Percentiles rank a stretch among this genome's conserved stretches.
Evolutionary conservation across 257 asterid species (phyloP).

Genomic region (Thymus quinquecostatus): DNA sequence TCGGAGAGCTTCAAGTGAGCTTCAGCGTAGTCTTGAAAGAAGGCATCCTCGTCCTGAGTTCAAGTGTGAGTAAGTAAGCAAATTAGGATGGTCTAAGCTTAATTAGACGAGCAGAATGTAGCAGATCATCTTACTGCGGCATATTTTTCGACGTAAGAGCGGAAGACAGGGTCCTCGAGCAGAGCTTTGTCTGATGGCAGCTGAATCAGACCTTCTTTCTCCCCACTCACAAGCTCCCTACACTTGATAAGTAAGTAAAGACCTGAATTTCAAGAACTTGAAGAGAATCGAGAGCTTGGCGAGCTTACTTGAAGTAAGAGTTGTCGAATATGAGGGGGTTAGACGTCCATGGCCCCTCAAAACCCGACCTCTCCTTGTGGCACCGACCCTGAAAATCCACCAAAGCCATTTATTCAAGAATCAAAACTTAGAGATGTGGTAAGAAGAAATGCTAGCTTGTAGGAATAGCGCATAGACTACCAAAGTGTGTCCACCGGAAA

Average conservation of each 20-base stretch:
- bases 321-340: conserved; percentile 63
- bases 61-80: neutral
- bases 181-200: conserved; percentile 77
- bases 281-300: neutral
- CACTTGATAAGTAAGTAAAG: neutral
- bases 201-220: conserved; percentile 65
- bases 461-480: conserved; percentile 22
- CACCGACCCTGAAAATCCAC: conserved; percentile 49
- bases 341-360: conserved; percentile 57
- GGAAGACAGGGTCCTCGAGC: conserved; percentile 58
- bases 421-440: conserved; percentile 6
- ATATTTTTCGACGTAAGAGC: conserved; percentile 61
- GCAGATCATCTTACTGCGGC: conserved; percentile 58
- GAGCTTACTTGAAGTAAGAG: conserved; percentile 51
- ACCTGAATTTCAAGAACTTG: no score
- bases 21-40: conserved; percentile 79
- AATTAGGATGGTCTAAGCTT: neutral
- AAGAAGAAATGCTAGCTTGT: neutral
- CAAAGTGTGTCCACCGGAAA: conserved; percentile 62
- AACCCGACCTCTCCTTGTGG: conserved; percentile 60
- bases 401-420: neutral
- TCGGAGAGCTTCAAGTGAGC: conserved; percentile 86
- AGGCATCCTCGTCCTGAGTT: conserved; percentile 78
- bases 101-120: neutral
- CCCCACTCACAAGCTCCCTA: conserved; percentile 72